These are phyloP conservation scores for Alternaria arborescens DNA, from an alignment of 2,329 filamentous ascomycete genomes.

Conservation along the genomic window DNA sequence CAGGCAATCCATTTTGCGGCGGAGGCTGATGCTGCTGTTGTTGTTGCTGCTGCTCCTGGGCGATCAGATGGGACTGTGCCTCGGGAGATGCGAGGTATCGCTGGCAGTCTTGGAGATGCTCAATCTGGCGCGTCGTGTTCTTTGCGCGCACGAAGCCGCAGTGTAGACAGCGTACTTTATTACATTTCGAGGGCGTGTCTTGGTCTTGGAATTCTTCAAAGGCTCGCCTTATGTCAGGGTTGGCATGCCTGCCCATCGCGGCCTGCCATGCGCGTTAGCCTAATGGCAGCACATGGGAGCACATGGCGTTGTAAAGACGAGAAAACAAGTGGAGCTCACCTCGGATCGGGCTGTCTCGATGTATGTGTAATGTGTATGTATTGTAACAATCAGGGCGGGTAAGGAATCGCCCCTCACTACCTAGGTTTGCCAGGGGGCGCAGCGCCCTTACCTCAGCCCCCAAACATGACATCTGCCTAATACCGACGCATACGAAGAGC, in stretches of 20 bases:
- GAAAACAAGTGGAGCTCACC: slow-evolving; percentile 23
- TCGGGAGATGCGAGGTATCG: slow-evolving; percentile 56
- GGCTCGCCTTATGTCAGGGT: slow-evolving; percentile 52
- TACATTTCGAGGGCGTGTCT: slow-evolving; percentile 57
- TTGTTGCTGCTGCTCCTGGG: slow-evolving; percentile 20
- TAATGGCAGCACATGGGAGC: slow-evolving; percentile 1
- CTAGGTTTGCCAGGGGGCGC: background rate
- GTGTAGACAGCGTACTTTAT: slow-evolving; percentile 59
- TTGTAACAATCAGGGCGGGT: slow-evolving; percentile 17
- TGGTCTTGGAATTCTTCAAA: slow-evolving; percentile 54
- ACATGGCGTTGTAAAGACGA: slow-evolving; percentile 1
- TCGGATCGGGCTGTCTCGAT: slow-evolving; percentile 17
- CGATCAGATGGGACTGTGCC: slow-evolving; percentile 48
- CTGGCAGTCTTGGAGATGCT: slow-evolving; percentile 58
- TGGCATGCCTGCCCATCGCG: slow-evolving; percentile 49
- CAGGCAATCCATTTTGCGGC: slow-evolving; percentile 27
- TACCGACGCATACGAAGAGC: background rate
- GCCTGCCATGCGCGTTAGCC: slow-evolving; percentile 28
- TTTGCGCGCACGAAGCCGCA: slow-evolving; percentile 61
- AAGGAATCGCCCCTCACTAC: slow-evolving; percentile 14
- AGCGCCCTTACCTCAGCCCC: slow-evolving; percentile 16
- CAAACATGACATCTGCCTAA: background rate
- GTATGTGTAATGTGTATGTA: slow-evolving; percentile 18
- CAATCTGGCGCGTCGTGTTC: slow-evolving; percentile 61
- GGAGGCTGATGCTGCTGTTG: slow-evolving; percentile 18